Evolutionary conservation across 495 filamentous ascomycete genomes (phyloP).

Genomic region (Podospora pseudopauciseta): DNA sequence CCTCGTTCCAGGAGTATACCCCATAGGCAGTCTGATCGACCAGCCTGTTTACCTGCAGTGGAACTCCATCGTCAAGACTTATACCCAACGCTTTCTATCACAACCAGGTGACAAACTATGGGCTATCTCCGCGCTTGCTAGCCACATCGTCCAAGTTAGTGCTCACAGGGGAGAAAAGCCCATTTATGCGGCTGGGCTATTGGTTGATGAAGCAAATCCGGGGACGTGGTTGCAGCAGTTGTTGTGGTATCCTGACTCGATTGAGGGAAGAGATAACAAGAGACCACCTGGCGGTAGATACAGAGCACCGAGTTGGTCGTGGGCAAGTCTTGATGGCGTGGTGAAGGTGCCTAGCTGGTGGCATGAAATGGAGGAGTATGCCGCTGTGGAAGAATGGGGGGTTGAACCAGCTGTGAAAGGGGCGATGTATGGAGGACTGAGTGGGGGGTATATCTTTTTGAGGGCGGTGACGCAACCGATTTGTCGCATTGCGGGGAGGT

Average conservation of each 20-base stretch:
- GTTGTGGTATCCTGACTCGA: slow-evolving; percentile 8
- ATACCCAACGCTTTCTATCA: slow-evolving; percentile 7
- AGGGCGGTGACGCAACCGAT: not conserved
- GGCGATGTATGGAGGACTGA: not conserved
- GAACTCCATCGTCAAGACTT: slow-evolving; percentile 10
- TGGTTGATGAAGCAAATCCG: slow-evolving; percentile 2
- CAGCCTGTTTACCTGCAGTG: slow-evolving; percentile 3
- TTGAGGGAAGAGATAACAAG: not conserved
- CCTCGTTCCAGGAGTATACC: slow-evolving; percentile 8
- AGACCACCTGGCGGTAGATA: not conserved
- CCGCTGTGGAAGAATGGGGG: not conserved
- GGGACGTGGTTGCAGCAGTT: slow-evolving; percentile 10
- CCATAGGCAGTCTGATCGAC: slow-evolving; percentile 8
- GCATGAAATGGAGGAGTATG: not conserved
- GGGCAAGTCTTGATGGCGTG: not conserved
- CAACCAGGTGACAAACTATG: slow-evolving; percentile 5
- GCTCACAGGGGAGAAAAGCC: slow-evolving; percentile 7
- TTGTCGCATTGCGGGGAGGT: not conserved
- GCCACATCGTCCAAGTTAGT: slow-evolving; percentile 6
- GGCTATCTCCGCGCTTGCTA: slow-evolving; percentile 10
- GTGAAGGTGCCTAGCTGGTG: not conserved
- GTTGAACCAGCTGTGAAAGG: not conserved
- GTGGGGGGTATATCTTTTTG: not conserved
- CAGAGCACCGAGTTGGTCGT: not conserved
- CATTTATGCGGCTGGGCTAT: slow-evolving; percentile 5